Evolutionary conservation across 352 stramenopile genomes (phyloP).

Genomic region (Nothophytophthora sp.): DNA sequence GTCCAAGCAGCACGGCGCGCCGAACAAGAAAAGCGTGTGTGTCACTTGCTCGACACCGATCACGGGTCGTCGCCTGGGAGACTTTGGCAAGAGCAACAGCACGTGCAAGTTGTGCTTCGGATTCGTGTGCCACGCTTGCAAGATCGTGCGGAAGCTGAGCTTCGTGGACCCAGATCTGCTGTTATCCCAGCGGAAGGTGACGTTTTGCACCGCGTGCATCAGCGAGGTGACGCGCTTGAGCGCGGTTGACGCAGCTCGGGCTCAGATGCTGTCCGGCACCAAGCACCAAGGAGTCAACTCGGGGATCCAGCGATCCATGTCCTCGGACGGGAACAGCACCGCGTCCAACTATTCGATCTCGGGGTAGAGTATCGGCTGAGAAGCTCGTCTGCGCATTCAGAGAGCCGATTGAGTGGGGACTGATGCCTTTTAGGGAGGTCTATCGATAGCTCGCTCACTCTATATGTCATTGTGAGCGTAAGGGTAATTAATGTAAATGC

Average conservation of each 20-base stretch:
- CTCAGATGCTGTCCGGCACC: slow-evolving; percentile 30
- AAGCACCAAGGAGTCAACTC: slow-evolving; percentile 15
- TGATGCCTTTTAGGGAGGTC: too few relatives aligned
- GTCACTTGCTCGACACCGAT: slow-evolving; percentile 29
- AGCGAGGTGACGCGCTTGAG: slow-evolving; percentile 32
- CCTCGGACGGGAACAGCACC: slow-evolving; percentile 15
- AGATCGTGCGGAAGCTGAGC: slow-evolving; percentile 30
- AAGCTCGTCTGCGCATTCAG: too few relatives aligned
- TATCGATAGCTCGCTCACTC: too few relatives aligned
- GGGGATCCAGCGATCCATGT: slow-evolving; percentile 16
- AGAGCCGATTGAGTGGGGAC: too few relatives aligned
- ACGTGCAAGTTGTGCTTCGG: slow-evolving; percentile 42
- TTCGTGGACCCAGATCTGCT: slow-evolving; percentile 39
- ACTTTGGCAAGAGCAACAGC: slow-evolving; percentile 23
- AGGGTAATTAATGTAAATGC: too few relatives aligned
- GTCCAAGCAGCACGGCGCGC: slow-evolving; percentile 19
- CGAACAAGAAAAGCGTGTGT: slow-evolving; percentile 20
- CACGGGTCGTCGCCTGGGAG: slow-evolving; percentile 8
- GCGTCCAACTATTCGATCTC: slow-evolving; percentile 17
- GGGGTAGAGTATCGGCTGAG: too few relatives aligned
- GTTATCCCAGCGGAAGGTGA: slow-evolving; percentile 36
- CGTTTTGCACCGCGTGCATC: slow-evolving; percentile 40
- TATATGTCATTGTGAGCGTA: too few relatives aligned
- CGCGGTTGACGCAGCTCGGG: slow-evolving; percentile 23
- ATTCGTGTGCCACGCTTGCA: slow-evolving; percentile 36